Evolutionary conservation across 805 yeast species (phyloP), one percentile per base, ranked within the genome.

Genomic region (Ogataea populi-albae): DNA sequence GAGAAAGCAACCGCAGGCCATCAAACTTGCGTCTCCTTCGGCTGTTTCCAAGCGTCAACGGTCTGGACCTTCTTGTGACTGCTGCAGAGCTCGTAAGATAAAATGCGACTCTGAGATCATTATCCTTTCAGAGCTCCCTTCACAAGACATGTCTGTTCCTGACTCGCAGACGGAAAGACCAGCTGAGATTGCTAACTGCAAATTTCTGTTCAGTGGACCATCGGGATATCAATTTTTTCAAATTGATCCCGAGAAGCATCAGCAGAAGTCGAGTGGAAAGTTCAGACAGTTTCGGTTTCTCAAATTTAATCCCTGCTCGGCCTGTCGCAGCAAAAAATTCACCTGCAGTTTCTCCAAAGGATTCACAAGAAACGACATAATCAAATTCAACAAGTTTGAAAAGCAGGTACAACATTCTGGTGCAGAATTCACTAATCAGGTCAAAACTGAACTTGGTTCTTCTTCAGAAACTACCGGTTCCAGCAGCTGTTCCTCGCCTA

Each of bases 21-120:
- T 59, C 32, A 59, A 59, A 41, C 33, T 59, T 17, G 62, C 61
- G 0, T 59, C 62, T 5, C 63, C 64, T 3, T 56, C 63, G 5
- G 32, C 49, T 3, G 41, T 50, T 8, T 45, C 60, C 8, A 56
- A 57, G 23, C 62, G 87, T 47, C 89, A 82, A 59, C 62, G 91
- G 40, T 65, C 75, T 14, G 88, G 91, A 0, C 88, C 88, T 3
- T 76, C 84, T 26, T 82, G 91, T 57, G 88, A 82, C 54, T 63
- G 73, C 31, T 82, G 91, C 55, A 66, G 88, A 35, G 52, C 73
- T 11, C 69, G 86, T 38, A 82, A 82, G 54, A 81, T 81, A 39
- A 82, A 79, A 58, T 82, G 91, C 61, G 79, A 81, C 56, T 86
- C 89, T 2, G 78, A 70, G 46, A 74, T 81, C 19, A 49, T 54